These are phyloP conservation scores for Rhizophagus clarus DNA, from an alignment of 192 early-diverging fungal genomes.

Conservation along the genomic window DNA sequence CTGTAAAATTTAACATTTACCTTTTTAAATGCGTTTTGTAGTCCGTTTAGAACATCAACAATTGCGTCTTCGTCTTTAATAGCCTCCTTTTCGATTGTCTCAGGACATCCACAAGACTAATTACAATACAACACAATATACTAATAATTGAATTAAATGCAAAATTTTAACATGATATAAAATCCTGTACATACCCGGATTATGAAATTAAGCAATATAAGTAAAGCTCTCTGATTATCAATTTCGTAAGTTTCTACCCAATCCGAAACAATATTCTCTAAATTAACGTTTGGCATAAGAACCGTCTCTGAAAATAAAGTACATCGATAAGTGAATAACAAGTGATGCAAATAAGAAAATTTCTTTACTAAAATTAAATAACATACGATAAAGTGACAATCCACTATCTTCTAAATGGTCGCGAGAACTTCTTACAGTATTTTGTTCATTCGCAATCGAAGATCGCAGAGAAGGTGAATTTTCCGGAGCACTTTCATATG, in stretches of 20 bases:
- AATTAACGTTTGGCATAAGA: slow-evolving; percentile 49
- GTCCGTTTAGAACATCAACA: slow-evolving; percentile 54
- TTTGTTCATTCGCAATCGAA: not conserved
- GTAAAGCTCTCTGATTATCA: slow-evolving; percentile 54
- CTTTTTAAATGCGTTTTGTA: slow-evolving; percentile 62
- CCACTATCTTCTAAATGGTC: slow-evolving; percentile 17
- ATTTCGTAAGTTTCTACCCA: slow-evolving; percentile 70
- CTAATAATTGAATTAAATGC: not conserved
- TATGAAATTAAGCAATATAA: slow-evolving; percentile 76
- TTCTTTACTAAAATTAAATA: not conserved
- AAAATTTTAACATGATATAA: slow-evolving; percentile 1
- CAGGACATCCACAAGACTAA: slow-evolving; percentile 61
- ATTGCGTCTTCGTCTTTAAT: slow-evolving; percentile 61
- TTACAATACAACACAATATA: not conserved
- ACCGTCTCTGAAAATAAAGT: slow-evolving; percentile 39
- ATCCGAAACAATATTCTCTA: slow-evolving; percentile 65
- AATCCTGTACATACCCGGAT: slow-evolving; percentile 49
- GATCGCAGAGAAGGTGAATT: not conserved
- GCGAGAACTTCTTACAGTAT: not conserved
- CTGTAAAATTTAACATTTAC: slow-evolving; percentile 40
- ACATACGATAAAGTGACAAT: slow-evolving; percentile 13
- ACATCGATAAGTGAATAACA: not conserved
- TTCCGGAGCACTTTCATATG: not conserved
- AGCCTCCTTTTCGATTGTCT: slow-evolving; percentile 41
- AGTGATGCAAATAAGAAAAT: not conserved